Base-by-base conservation (phyloP, 2,329 filamentous ascomycete species). In the Epichloe bromicola region DNA sequence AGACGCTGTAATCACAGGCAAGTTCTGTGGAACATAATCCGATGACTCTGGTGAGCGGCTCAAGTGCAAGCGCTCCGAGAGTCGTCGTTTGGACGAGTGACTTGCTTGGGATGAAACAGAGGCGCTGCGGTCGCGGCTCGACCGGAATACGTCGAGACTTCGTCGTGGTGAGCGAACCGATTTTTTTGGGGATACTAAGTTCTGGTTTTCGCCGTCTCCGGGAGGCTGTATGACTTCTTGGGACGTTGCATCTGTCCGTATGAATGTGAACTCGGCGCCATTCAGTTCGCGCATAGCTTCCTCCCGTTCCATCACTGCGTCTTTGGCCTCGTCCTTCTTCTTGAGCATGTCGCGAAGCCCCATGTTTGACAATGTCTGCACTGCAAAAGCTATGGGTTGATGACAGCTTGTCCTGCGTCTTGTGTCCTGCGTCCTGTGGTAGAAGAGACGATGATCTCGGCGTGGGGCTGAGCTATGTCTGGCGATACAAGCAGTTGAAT, bases 201-300 rank as follows among this genome's bases (percentile, higher is more conserved):
- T 61, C 53, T 64, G 58, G 54, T 65, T 61, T 48, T 60, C 59
- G 51, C 60, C 58, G 38, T 54, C 46, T 45, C 56, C 65, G 6
- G 88, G 85, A 11, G 87, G 86, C 51, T 80, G 74, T 64, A 95
- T 87, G 57, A 85, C 72, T 65, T 96, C 88, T 63, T 89, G 79
- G 2, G 83, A 82, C 57, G 82, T 70, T 1, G 90, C 95, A 63
- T 95, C 91, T 57, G 87, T 85, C 55, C 89, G 84, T 61, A 93
- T 76, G 70, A 96, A 88, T 56, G 77, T 88, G 70, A 96, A 88
- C 58, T 86, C 82, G 52, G 85, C 82, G 1, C 73, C 64, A 52
- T 54, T 63, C 40, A 71, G 63, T 50, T 59, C 64, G 43, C 65
- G 58, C 49, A 67, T 60, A 19, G 68, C 65, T 54, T 67, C 65